Evolutionary conservation across 176 grass and related monocot genomes (phyloP).

Genomic region (Themeda triandra): DNA sequence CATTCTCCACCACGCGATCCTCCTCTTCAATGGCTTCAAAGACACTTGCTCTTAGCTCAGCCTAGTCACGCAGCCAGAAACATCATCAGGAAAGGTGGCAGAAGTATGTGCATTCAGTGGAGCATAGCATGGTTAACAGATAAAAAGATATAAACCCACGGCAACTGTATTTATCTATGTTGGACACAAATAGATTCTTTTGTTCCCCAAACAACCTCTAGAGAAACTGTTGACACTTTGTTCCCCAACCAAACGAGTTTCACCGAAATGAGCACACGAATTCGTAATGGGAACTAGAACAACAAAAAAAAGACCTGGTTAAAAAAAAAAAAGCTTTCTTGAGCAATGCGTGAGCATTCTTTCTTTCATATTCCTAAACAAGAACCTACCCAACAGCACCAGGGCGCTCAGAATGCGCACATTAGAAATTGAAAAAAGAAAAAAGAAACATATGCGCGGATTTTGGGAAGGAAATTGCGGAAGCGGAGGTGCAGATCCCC

Average conservation of each 20-base stretch:
- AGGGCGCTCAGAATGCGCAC: not conserved
- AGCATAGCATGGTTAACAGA: not conserved
- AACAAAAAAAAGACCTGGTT: no score
- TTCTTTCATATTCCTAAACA: not conserved
- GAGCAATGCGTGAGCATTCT: not conserved
- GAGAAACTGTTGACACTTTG: not conserved
- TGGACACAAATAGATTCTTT: not conserved
- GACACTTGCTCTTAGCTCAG: conserved; percentile 85
- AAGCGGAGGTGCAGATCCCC: not conserved
- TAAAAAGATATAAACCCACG: not conserved
- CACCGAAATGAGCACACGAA: not conserved
- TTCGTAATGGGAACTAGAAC: not conserved
- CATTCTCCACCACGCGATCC: conserved; percentile 60
- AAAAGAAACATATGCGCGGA: not conserved
- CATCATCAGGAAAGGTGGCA: not conserved
- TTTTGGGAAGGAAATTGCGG: not conserved
- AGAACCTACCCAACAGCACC: not conserved
- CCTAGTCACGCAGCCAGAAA: conserved; percentile 44
- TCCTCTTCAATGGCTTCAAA: conserved; percentile 98
- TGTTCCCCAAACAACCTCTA: not conserved
- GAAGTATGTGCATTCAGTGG: not conserved
- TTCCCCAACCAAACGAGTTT: no score
- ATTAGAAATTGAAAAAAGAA: not conserved
- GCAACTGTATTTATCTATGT: not conserved
- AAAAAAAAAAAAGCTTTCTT: not conserved